phyloP scores from a whole-genome alignment of 1,284 basidiomycete species.

The Anthracocystis setariae region DNA sequence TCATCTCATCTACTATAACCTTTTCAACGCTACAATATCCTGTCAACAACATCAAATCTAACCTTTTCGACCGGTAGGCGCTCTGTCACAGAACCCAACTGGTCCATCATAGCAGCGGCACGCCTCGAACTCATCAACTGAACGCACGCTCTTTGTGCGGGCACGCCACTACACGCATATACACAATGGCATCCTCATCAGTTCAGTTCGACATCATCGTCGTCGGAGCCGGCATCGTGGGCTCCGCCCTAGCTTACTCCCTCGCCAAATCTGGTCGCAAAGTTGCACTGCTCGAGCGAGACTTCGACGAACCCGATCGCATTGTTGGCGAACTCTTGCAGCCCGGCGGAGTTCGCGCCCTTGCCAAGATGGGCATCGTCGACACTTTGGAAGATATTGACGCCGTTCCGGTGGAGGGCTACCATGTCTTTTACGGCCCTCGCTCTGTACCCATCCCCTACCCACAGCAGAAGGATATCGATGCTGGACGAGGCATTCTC shows the following conservation, averaged over 20 bases:
- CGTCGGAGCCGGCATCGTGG: conserved; percentile 66
- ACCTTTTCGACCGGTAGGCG: conserved; percentile 21
- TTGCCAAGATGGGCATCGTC: conserved; percentile 79
- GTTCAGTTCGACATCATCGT: conserved; percentile 52
- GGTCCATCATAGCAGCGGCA: conserved; percentile 7
- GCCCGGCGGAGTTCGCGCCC: conserved; percentile 85
- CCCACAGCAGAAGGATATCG: conserved; percentile 71
- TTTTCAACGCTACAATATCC: neutral
- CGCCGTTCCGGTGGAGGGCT: conserved; percentile 84
- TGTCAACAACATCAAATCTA: neutral
- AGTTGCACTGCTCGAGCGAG: conserved; percentile 72
- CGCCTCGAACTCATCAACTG: neutral
- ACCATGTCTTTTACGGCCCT: conserved; percentile 79
- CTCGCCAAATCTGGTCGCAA: conserved; percentile 70
- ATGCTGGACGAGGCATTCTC: conserved; percentile 40
- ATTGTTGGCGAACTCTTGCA: conserved; percentile 98
- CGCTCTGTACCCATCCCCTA: conserved; percentile 86
- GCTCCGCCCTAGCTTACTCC: conserved; percentile 59
- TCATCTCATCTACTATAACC: neutral
- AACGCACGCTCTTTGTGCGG: neutral
- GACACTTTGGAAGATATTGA: conserved; percentile 84
- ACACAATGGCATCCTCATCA: conserved; percentile 13
- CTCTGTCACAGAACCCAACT: conserved; percentile 14
- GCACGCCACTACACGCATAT: neutral
- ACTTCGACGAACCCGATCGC: conserved; percentile 89